Evolutionary conservation across 169 alveolate species (phyloP).

Genomic region (Eimeria sp.): DNA sequence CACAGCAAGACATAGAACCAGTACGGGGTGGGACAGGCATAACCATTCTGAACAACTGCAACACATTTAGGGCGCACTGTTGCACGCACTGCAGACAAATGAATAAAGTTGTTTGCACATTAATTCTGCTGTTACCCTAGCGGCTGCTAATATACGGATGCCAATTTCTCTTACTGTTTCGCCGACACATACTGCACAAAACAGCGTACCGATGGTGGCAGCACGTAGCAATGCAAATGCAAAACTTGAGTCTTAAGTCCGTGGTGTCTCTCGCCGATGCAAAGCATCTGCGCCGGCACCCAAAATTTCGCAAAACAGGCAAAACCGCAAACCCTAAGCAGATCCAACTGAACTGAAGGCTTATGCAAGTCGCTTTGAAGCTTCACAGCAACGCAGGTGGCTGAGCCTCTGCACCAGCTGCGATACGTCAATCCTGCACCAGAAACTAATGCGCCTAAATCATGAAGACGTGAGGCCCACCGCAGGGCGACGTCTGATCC

Average conservation of each 20-base stretch:
- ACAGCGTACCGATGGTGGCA: conserved; percentile 67
- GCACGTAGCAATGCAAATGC: conserved; percentile 72
- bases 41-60: not conserved
- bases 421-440: not conserved
- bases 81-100: not conserved
- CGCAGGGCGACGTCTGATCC: conserved; percentile 81
- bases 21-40: not conserved
- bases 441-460: not conserved
- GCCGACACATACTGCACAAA: not conserved
- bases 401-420: not conserved
- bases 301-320: not conserved
- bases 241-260: conserved; percentile 10
- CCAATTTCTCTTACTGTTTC: not conserved
- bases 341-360: not conserved
- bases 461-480: conserved; percentile 43
- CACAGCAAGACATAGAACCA: not conserved
- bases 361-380: not conserved
- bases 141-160: not conserved
- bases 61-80: not conserved
- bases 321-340: not conserved
- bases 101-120: not conserved
- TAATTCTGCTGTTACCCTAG: not conserved
- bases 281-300: conserved; percentile 51
- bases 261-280: conserved; percentile 65
- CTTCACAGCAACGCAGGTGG: not conserved